phyloP scores from a whole-genome alignment of 2,329 filamentous ascomycete genomes.

The Parasarocladium wereldwijsianum region DNA sequence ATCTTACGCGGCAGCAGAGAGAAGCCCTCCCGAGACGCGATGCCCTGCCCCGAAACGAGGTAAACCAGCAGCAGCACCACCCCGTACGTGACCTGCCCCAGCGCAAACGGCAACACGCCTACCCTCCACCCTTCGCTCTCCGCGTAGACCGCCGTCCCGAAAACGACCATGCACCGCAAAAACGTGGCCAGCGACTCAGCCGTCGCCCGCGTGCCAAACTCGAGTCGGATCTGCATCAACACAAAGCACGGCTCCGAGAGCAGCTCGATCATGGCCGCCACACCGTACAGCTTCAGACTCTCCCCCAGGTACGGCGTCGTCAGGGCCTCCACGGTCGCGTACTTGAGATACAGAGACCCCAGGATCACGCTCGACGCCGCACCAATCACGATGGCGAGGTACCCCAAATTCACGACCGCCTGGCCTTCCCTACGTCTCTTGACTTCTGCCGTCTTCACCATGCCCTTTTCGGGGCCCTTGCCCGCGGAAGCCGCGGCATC shows the following conservation, averaged over 20 bases:
- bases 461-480: no score
- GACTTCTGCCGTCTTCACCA: no score
- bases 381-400: conserved; percentile 60
- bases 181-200: conserved; percentile 78
- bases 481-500: conserved; percentile 5
- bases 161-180: conserved; percentile 60
- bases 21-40: conserved; percentile 47
- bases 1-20: conserved; percentile 41
- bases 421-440: conserved; percentile 36
- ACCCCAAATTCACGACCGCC: conserved; percentile 76
- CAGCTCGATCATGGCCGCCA: conserved; percentile 56
- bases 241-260: conserved; percentile 81
- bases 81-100: conserved; percentile 73
- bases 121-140: conserved; percentile 30
- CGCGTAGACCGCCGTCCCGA: conserved; percentile 53
- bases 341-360: conserved; percentile 51
- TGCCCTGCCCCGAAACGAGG: conserved; percentile 37
- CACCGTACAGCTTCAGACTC: conserved; percentile 38
- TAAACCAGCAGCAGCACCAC: conserved; percentile 57
- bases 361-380: conserved; percentile 47
- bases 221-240: conserved; percentile 65
- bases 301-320: conserved; percentile 48
- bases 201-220: conserved; percentile 64
- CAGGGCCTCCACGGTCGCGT: conserved; percentile 28
- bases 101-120: conserved; percentile 76